Evolutionary conservation across 495 filamentous ascomycete genomes (phyloP), one percentile per base, ranked within the genome.

Genomic region (Xylaria castorea): DNA sequence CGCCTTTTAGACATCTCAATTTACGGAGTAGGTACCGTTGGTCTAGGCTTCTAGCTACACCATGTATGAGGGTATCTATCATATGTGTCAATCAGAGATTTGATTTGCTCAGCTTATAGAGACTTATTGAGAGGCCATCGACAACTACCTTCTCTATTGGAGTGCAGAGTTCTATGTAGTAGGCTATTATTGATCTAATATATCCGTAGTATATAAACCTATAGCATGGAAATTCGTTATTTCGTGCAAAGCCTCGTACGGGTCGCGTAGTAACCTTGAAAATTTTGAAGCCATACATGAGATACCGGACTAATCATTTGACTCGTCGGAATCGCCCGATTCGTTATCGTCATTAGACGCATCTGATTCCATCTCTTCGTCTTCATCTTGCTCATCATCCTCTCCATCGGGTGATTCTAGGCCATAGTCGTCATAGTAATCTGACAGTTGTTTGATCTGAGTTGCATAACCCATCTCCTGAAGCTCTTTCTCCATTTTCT

Each of bases 381-480:
- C 83, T 8, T 85, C 86, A 0, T 90, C 89, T 0, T 89, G 89
- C 0, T 90, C 89, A 0, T 90, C 88, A 0, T 88, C 90, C 22
- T 92, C 91, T 2, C 88, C 91, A 3, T 89, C 90, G n/a, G 87
- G 90, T 12, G 81, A 86, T 81, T 92, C 88, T 36, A 98, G 80
- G 6, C 95, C 96, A 81, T 99, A 99, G 80, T 94, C 93, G 76
- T 97, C 94, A 79, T 97, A 89, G 80, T 97, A 98, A 68, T 90
- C 88, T 67, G 91, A 89, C 58, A 98, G 84, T n/a, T 89, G 78
- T 76, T 92, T 90, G 34, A 94, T 85, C 68, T 92, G 85, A 0
- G 93, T 91, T 73, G 89, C 91, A 86, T 97, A 98, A 0, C 94
- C 92, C 53, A 89, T 90, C 11, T 85, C 83, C 65, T 89, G 83